Percentiles rank a stretch among this genome's conserved stretches.
Conservation (phyloP, 192 early-diverging fungal species). For the Coemansia sp. region DNA sequence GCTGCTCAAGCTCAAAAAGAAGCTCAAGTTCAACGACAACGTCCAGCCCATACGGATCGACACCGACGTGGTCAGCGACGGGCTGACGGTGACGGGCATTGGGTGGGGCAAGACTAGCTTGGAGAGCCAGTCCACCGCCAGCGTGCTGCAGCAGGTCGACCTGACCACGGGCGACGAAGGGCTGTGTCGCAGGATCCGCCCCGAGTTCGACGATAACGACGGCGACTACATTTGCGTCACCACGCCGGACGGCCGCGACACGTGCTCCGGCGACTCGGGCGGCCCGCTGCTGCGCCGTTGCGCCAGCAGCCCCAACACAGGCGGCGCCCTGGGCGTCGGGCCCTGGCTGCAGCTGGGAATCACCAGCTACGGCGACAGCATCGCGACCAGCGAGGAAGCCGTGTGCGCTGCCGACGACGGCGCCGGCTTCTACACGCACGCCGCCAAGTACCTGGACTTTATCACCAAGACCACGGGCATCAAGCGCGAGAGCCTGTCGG, state of each 20-base stretch:
- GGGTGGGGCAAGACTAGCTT: slow-evolving; percentile 49
- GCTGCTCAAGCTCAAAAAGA: slow-evolving; percentile 42
- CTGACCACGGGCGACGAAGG: slow-evolving; percentile 23
- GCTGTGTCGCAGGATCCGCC: slow-evolving; percentile 18
- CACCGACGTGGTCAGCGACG: slow-evolving; percentile 16
- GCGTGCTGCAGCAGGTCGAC: slow-evolving; percentile 28
- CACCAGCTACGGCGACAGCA: slow-evolving; percentile 51
- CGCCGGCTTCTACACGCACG: slow-evolving; percentile 52
- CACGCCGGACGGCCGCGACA: slow-evolving; percentile 42
- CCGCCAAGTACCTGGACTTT: slow-evolving; percentile 35
- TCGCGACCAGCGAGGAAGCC: not conserved
- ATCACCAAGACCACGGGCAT: slow-evolving; percentile 41
- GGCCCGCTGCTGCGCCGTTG: slow-evolving; percentile 38
- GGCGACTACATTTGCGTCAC: slow-evolving; percentile 51
- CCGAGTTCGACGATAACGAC: slow-evolving; percentile 23
- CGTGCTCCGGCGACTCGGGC: slow-evolving; percentile 46
- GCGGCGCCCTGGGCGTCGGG: slow-evolving; percentile 8
- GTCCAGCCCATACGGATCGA: slow-evolving; percentile 46
- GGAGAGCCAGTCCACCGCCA: slow-evolving; percentile 14
- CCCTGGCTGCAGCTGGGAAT: slow-evolving; percentile 45
- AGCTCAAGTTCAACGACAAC: slow-evolving; percentile 14
- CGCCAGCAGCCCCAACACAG: not conserved
- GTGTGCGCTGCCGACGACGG: slow-evolving; percentile 42
- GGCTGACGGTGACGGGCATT: slow-evolving; percentile 32
- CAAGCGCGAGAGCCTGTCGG: slow-evolving; percentile 9